Conservation (phyloP, 2,329 filamentous ascomycete species). For the Leptographium flavum region DNA sequence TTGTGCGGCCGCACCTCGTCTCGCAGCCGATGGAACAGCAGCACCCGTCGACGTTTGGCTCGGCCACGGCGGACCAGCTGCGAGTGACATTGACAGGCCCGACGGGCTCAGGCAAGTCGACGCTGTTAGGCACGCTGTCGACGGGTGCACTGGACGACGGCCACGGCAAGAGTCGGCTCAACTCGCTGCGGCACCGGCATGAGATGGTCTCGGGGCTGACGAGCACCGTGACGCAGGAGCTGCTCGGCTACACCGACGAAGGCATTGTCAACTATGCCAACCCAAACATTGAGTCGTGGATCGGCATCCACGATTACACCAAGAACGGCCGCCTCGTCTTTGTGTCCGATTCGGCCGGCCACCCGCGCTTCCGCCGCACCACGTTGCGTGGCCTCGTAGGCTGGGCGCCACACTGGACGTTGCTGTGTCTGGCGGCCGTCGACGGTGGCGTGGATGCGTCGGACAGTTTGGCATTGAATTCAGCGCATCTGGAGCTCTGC, state of each 20-base stretch:
- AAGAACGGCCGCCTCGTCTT: slow-evolving; percentile 67
- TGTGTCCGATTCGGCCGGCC: slow-evolving; percentile 81
- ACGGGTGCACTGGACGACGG: slow-evolving; percentile 86
- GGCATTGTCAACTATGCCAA: slow-evolving; percentile 70
- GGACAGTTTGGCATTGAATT: slow-evolving; percentile 42
- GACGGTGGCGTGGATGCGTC: slow-evolving; percentile 55
- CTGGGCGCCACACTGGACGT: slow-evolving; percentile 89
- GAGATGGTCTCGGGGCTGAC: slow-evolving; percentile 87
- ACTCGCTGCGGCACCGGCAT: slow-evolving; percentile 81
- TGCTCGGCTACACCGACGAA: slow-evolving; percentile 62
- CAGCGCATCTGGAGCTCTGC: slow-evolving; percentile 73
- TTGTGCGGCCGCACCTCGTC: slow-evolving; percentile 59
- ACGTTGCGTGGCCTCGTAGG: slow-evolving; percentile 82
- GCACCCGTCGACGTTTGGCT: slow-evolving; percentile 2
- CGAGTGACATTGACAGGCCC: slow-evolving; percentile 79
- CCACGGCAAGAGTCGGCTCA: slow-evolving; percentile 75
- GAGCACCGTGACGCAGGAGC: slow-evolving; percentile 85
- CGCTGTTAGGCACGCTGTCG: slow-evolving; percentile 72
- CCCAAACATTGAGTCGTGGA: slow-evolving; percentile 81
- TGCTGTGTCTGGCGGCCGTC: slow-evolving; percentile 59
- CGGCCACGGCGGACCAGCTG: slow-evolving; percentile 50
- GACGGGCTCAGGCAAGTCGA: slow-evolving; percentile 86
- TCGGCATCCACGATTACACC: slow-evolving; percentile 75
- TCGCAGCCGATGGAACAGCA: slow-evolving; percentile 4
- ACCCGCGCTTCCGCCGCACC: slow-evolving; percentile 77